Evolutionary conservation across 78 protist species (phyloP).

Genomic region (Dictyostelium brefeldianum): DNA sequence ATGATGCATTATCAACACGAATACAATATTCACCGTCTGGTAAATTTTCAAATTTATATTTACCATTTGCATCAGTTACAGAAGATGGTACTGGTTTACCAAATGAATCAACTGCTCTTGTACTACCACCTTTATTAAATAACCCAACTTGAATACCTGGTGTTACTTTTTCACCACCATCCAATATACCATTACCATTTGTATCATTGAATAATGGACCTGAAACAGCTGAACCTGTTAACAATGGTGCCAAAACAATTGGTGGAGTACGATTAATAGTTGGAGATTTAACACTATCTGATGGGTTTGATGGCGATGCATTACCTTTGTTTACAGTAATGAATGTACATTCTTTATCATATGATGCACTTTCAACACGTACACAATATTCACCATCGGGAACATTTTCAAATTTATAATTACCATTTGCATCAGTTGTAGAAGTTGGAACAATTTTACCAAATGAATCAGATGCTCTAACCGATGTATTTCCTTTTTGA

Average conservation of each 20-base stretch:
- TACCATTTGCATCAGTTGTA: slow-evolving; percentile 27
- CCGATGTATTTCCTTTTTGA: neutral
- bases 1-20: too few relatives aligned
- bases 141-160: neutral
- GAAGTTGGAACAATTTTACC: neutral
- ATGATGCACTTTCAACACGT: neutral
- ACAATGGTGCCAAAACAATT: neutral
- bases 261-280: neutral
- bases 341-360: neutral
- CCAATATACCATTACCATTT: too few relatives aligned
- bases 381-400: neutral
- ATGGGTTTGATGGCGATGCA: neutral
- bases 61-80: slow-evolving; percentile 20
- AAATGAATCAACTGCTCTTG: neutral
- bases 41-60: slow-evolving; percentile 25
- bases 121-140: too few relatives aligned
- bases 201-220: neutral
- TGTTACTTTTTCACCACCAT: neutral
- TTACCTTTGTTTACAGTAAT: neutral
- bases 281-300: neutral
- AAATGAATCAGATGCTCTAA: neutral
- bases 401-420: slow-evolving; percentile 9
- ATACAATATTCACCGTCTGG: slow-evolving; percentile 14
- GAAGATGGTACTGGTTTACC: neutral
- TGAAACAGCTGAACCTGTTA: neutral